Evolutionary conservation across 2,329 filamentous ascomycete genomes (phyloP).

Genomic region (Alternaria incomplexa): DNA sequence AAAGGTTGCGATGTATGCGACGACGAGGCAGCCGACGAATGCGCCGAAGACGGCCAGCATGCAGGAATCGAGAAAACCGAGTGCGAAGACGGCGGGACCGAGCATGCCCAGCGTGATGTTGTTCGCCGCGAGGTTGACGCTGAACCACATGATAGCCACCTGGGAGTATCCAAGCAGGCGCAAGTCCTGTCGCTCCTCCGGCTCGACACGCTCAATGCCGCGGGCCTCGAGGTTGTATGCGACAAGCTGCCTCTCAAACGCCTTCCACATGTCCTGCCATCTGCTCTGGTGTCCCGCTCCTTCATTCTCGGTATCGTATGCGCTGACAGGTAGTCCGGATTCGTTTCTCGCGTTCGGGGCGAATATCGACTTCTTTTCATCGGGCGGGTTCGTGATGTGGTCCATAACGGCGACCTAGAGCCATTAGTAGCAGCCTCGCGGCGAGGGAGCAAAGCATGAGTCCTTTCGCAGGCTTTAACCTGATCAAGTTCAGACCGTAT

Average conservation of each 20-base stretch:
- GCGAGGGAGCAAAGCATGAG: slow-evolving; percentile 53
- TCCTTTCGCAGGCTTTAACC: slow-evolving; percentile 62
- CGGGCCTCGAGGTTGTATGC: slow-evolving; percentile 65
- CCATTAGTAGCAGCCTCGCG: slow-evolving; percentile 41
- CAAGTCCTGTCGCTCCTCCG: slow-evolving; percentile 61
- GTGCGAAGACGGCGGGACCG: slow-evolving; percentile 63
- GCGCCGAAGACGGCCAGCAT: slow-evolving; percentile 65
- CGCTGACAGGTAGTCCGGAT: slow-evolving; percentile 22
- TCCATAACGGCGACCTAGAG: slow-evolving; percentile 39
- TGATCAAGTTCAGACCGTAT: slow-evolving; percentile 63
- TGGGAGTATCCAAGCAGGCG: slow-evolving; percentile 62
- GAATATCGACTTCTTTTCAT: slow-evolving; percentile 23
- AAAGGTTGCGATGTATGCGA: slow-evolving; percentile 67
- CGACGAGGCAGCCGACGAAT: slow-evolving; percentile 60
- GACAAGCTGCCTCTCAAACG: slow-evolving; percentile 51
- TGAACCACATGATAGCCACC: slow-evolving; percentile 65
- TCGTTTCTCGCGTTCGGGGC: slow-evolving; percentile 26
- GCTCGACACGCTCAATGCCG: slow-evolving; percentile 65
- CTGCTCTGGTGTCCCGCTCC: slow-evolving; percentile 5
- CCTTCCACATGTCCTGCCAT: slow-evolving; percentile 30
- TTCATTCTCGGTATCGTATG: neutral
- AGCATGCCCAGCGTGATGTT: slow-evolving; percentile 70
- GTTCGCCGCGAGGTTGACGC: slow-evolving; percentile 67
- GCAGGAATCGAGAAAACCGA: slow-evolving; percentile 64
- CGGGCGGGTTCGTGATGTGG: slow-evolving; percentile 1